Conservation (phyloP, 2,329 filamentous ascomycete species). For the Ilyonectria destructans region DNA sequence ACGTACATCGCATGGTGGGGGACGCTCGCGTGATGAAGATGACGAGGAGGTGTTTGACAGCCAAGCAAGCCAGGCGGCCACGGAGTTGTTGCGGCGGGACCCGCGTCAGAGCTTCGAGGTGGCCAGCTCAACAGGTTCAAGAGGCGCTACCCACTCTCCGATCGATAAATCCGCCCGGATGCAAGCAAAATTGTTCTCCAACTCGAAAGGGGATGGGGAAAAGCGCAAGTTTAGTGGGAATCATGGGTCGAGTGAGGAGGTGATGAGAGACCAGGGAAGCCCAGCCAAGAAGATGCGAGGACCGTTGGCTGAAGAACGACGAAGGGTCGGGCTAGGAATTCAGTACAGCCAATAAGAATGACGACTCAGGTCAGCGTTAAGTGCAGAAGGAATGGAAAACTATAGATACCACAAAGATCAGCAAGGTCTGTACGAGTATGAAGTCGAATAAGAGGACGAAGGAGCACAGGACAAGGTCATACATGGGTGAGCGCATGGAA, state of each 20-base stretch:
- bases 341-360: constrained; percentile 58
- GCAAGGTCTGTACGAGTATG: background rate
- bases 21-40: constrained; percentile 48
- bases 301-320: constrained; percentile 56
- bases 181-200: constrained; percentile 68
- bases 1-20: constrained; percentile 50
- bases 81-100: constrained; percentile 79
- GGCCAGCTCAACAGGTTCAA: constrained; percentile 60
- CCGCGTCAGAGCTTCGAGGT: constrained; percentile 69
- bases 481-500: background rate
- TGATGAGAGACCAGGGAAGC: constrained; percentile 58
- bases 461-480: constrained; percentile 16
- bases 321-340: constrained; percentile 68
- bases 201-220: constrained; percentile 61
- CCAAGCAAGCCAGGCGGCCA: constrained; percentile 84
- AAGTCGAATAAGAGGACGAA: background rate
- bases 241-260: constrained; percentile 49
- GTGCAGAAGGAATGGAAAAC: background rate
- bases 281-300: constrained; percentile 68
- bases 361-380: background rate
- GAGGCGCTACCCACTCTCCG: constrained; percentile 62
- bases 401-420: constrained; percentile 21
- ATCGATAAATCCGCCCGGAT: constrained; percentile 63
- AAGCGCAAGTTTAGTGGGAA: constrained; percentile 68
- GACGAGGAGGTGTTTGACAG: constrained; percentile 76